These are phyloP conservation scores for Omphalotus guepiniiformis DNA, from an alignment of 768 basidiomycete genomes.

Conservation along the genomic window DNA sequence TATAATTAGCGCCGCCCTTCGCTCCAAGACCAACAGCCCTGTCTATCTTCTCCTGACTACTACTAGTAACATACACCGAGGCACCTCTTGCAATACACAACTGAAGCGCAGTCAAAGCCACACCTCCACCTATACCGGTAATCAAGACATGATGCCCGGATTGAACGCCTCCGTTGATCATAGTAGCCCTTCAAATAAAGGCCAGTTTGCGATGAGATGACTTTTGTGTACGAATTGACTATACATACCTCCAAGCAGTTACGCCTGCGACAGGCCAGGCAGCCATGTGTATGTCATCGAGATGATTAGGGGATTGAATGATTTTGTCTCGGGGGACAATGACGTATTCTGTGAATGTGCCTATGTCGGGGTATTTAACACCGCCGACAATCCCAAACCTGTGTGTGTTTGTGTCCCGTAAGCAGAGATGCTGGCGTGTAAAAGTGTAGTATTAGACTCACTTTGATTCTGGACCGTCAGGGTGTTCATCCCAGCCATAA, in stretches of 20 bases:
- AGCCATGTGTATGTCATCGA: slow-evolving; percentile 63
- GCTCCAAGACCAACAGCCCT: slow-evolving; percentile 68
- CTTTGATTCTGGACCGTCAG: slow-evolving; percentile 62
- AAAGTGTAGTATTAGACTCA: slow-evolving; percentile 20
- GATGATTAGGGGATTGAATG: slow-evolving; percentile 59
- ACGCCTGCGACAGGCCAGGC: slow-evolving; percentile 77
- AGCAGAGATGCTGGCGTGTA: slow-evolving; percentile 1
- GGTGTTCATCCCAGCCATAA: slow-evolving; percentile 70
- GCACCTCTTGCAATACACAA: slow-evolving; percentile 72
- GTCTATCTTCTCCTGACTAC: slow-evolving; percentile 62
- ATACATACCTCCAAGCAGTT: slow-evolving; percentile 76
- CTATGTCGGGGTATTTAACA: slow-evolving; percentile 45
- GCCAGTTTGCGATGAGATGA: no score
- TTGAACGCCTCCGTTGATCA: slow-evolving; percentile 60
- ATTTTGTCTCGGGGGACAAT: slow-evolving; percentile 69
- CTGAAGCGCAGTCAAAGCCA: slow-evolving; percentile 74
- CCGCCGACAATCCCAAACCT: slow-evolving; percentile 72
- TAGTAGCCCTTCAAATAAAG: slow-evolving; percentile 46
- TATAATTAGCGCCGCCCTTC: slow-evolving; percentile 74
- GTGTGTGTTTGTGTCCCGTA: background rate
- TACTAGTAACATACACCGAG: slow-evolving; percentile 79
- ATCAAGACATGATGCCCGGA: slow-evolving; percentile 72
- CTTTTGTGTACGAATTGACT: background rate
- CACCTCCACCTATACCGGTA: slow-evolving; percentile 81
- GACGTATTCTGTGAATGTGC: slow-evolving; percentile 76